Evolutionary conservation across 2,329 filamentous ascomycete species (phyloP).

Genomic region (Ceratocystis cacaofunesta): DNA sequence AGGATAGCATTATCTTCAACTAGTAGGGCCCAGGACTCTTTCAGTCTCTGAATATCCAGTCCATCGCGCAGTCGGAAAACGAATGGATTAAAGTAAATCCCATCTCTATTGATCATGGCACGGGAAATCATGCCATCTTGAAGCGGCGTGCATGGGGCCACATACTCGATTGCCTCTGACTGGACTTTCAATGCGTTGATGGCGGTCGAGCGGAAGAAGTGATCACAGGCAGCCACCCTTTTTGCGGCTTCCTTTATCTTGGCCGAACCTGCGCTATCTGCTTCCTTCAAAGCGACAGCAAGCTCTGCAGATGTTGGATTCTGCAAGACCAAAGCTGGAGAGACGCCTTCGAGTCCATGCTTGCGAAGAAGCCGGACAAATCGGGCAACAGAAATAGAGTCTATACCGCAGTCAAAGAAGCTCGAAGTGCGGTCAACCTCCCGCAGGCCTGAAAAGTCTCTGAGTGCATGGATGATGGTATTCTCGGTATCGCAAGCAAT

Average conservation of each 20-base stretch:
- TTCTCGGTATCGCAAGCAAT: slow-evolving; percentile 4
- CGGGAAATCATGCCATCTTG: slow-evolving; percentile 76
- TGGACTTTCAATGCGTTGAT: slow-evolving; percentile 38
- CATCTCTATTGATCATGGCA: slow-evolving; percentile 37
- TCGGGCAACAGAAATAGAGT: slow-evolving; percentile 70
- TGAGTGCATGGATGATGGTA: slow-evolving; percentile 39
- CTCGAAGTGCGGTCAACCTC: slow-evolving; percentile 43
- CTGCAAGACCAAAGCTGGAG: slow-evolving; percentile 52
- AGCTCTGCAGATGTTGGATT: slow-evolving; percentile 39
- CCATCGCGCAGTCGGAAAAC: slow-evolving; percentile 36
- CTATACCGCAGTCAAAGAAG: slow-evolving; percentile 74
- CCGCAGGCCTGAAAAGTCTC: slow-evolving; percentile 32
- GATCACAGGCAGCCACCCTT: slow-evolving; percentile 45
- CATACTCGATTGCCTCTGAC: slow-evolving; percentile 46
- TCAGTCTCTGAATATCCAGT: slow-evolving; percentile 35
- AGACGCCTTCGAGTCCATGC: slow-evolving; percentile 44
- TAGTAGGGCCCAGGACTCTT: slow-evolving; percentile 41
- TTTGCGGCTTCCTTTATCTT: slow-evolving; percentile 32
- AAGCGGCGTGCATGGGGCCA: slow-evolving; percentile 70
- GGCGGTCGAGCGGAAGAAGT: slow-evolving; percentile 41
- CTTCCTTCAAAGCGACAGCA: slow-evolving; percentile 24
- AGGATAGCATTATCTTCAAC: slow-evolving; percentile 46
- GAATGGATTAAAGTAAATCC: slow-evolving; percentile 67
- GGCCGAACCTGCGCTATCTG: not conserved
- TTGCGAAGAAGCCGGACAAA: slow-evolving; percentile 50